phyloP scores from a whole-genome alignment of 148 eudicot genomes.

The Cornus florida region DNA sequence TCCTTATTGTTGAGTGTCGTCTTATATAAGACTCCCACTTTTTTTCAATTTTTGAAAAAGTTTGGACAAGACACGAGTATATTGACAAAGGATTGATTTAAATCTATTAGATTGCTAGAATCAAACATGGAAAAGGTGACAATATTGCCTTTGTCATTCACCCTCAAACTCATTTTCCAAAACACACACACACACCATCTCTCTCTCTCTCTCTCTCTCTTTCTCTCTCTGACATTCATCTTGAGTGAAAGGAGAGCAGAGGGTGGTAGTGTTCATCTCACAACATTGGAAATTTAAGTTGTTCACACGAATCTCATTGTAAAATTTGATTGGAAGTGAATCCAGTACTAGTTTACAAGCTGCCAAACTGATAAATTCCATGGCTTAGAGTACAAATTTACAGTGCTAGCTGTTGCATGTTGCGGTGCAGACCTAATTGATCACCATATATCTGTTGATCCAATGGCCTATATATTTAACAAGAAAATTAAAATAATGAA shows the following conservation, averaged over 20 bases:
- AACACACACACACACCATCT: too few species aligned
- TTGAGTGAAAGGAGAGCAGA: neutral
- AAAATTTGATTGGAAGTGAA: neutral
- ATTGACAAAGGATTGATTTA: conserved; percentile 16
- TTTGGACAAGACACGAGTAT: conserved; percentile 19
- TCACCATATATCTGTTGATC: too few species aligned
- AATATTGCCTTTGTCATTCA: conserved; percentile 15
- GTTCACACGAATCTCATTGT: conserved; percentile 11
- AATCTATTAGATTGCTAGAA: neutral
- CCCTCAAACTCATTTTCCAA: conserved; percentile 5
- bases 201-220: neutral
- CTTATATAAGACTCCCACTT: neutral
- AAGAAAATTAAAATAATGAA: too few species aligned
- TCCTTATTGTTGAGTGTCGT: neutral
- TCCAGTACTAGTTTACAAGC: neutral
- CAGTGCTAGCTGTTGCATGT: too few species aligned
- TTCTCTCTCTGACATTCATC: neutral
- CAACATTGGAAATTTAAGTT: conserved; percentile 19
- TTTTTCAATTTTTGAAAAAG: conserved; percentile 9
- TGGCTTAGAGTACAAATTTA: too few species aligned
- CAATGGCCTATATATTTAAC: too few species aligned
- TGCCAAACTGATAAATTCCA: too few species aligned
- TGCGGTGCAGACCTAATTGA: too few species aligned
- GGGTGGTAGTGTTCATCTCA: conserved; percentile 1
- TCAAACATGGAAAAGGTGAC: conserved; percentile 16